Evolutionary conservation across 2,329 filamentous ascomycete species (phyloP), one percentile per base, ranked within the genome.

Genomic region (Endothia cerciana): DNA sequence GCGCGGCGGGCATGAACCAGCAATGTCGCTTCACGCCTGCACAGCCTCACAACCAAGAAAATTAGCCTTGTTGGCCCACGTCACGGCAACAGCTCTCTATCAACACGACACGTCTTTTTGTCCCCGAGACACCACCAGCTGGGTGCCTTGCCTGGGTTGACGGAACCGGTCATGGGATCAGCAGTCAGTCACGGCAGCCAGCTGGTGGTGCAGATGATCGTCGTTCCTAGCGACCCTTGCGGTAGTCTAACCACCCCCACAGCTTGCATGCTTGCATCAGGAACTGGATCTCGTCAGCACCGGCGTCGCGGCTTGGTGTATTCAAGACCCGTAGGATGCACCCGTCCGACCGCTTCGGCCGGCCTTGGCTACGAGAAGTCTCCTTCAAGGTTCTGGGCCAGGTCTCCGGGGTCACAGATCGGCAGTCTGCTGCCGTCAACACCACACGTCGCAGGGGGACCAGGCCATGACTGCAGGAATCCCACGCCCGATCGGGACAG

Each of bases 1-100:
- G 45, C 10, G 45, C 47, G 47, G 11, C 47, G 47, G 22, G 47
- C 47, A 51, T 51, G 47, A 51, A 51, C 13, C 33, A 36, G 47
- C 47, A 51, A 51, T 51, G 15, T 51, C 47, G 47, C 47, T 51
- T 51, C 47, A 17, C 11, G 47, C 47, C 22, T 51, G 47, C 47
- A 51, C 47, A 51, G 47, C 47, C 47, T 51, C 47, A 51, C 47
- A 13, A 28, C 22, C 28, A 15, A 22, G 47, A 51, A 51, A 51
- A 51, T 17, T 51, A 13, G 11, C 33, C 17, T 30, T 6, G 11
- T 22, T 17, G 47, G 47, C 47, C 47, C 47, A 25, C 11, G 47
- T 25, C 25, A 28, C 4, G 6, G 22, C 13, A 51, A 28, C 11
- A 51, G 25, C 13, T 17, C 28, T 28, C 13, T 51, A 28, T 51